Conservation (phyloP, 2,329 filamentous ascomycete species). For the Sordariomycetes sp. region DNA sequence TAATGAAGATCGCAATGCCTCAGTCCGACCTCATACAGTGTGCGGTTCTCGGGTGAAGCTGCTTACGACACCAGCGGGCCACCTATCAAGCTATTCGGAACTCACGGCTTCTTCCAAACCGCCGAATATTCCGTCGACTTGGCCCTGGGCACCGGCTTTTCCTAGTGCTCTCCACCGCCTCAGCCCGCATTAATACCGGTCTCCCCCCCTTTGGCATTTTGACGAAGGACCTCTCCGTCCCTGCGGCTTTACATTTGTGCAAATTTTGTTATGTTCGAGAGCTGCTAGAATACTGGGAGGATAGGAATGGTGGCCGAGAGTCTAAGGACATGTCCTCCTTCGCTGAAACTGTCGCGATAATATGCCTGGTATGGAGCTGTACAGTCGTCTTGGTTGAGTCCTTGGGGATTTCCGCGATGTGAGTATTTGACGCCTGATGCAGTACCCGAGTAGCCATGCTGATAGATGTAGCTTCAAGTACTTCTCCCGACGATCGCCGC, state of each 20-base stretch:
- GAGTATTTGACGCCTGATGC: conserved; percentile 11
- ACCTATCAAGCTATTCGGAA: no score
- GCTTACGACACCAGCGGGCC: no score
- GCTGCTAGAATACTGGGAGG: neutral
- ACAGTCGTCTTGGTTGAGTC: conserved; percentile 43
- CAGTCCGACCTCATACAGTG: no score
- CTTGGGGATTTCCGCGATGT: conserved; percentile 50
- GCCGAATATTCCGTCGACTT: no score
- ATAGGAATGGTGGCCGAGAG: neutral
- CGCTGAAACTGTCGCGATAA: conserved; percentile 30
- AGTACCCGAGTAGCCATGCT: neutral
- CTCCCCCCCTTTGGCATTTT: no score
- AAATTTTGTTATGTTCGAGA: neutral
- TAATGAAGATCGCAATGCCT: no score
- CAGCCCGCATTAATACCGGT: no score
- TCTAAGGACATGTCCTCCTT: conserved; percentile 5
- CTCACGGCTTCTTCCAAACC: no score
- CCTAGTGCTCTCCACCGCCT: no score
- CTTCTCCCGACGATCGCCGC: conserved; percentile 39
- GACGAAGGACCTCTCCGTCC: neutral
- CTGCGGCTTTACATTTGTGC: neutral
- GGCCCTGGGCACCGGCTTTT: no score
- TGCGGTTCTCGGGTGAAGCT: no score
- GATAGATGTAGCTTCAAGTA: conserved; percentile 34
- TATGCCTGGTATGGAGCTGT: conserved; percentile 43